Conservation (phyloP, 2,329 filamentous ascomycete genomes). For the Cucurbitaria berberidis region DNA sequence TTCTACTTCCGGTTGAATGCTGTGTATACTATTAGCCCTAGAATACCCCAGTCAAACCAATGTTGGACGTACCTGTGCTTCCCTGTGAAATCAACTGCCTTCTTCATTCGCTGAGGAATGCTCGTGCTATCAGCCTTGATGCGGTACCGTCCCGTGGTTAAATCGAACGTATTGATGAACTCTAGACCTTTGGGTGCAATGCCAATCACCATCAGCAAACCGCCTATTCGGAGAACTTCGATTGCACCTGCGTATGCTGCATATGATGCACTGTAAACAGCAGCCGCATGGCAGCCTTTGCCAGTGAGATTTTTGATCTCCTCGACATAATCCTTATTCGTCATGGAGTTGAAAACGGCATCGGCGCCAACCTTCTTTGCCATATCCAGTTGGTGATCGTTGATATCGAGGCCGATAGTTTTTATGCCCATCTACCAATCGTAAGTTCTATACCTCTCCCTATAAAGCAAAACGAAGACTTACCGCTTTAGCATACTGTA, state of each 20-base stretch:
- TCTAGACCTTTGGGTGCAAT: slow-evolving; percentile 48
- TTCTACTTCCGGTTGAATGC: slow-evolving; percentile 51
- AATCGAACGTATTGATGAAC: slow-evolving; percentile 49
- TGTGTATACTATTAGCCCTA: slow-evolving; percentile 12
- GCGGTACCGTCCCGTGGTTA: slow-evolving; percentile 50
- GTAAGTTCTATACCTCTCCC: background rate
- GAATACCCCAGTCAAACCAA: background rate
- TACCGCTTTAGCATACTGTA: slow-evolving; percentile 55
- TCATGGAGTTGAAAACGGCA: slow-evolving; percentile 52
- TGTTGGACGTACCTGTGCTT: slow-evolving; percentile 38
- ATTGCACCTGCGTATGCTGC: slow-evolving; percentile 49
- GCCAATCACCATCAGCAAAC: slow-evolving; percentile 54
- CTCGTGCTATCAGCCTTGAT: slow-evolving; percentile 53
- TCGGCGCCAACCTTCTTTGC: slow-evolving; percentile 52
- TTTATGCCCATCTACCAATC: slow-evolving; percentile 48
- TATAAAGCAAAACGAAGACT: background rate
- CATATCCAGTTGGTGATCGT: slow-evolving; percentile 51
- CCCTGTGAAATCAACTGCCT: slow-evolving; percentile 53
- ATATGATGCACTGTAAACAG: slow-evolving; percentile 51
- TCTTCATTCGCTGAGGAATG: slow-evolving; percentile 52
- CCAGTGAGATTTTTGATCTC: slow-evolving; percentile 52
- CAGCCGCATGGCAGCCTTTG: slow-evolving; percentile 52
- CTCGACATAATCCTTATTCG: slow-evolving; percentile 46
- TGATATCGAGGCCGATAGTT: slow-evolving; percentile 54
- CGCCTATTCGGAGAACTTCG: slow-evolving; percentile 46